Evolutionary conservation across 208 protist species (phyloP).

Genomic region (Trypanosoma avium): DNA sequence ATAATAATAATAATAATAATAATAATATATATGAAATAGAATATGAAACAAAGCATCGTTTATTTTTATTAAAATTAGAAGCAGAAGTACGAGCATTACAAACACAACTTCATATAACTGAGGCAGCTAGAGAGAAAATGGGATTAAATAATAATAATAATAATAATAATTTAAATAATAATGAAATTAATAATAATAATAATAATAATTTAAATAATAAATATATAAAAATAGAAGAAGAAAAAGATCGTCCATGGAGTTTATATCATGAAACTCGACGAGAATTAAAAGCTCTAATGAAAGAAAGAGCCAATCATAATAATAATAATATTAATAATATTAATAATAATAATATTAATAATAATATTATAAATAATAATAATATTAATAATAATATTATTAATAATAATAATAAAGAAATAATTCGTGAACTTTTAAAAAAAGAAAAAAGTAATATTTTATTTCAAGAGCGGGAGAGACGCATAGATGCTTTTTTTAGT

Average conservation of each 20-base stretch:
- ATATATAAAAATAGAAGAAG: not conserved
- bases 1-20: not conserved
- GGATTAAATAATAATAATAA: not conserved
- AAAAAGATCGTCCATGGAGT: not conserved
- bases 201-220: not conserved
- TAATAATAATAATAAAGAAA: not conserved
- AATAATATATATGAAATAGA: not conserved
- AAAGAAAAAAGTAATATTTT: not conserved
- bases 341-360: too few species aligned
- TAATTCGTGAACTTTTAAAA: slow-evolving; percentile 3
- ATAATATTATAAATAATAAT: not conserved
- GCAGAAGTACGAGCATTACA: slow-evolving; percentile 6
- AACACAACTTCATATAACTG: slow-evolving; percentile 1
- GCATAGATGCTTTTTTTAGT: slow-evolving; percentile 16
- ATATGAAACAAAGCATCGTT: not conserved
- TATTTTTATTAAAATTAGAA: not conserved
- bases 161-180: not conserved
- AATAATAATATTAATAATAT: not conserved
- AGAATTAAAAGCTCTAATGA: not conserved
- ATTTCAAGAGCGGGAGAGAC: not conserved
- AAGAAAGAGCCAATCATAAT: not conserved
- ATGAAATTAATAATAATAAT: not conserved
- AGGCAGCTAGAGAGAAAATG: not conserved
- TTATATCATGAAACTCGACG: slow-evolving; percentile 4
- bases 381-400: not conserved